These are phyloP conservation scores for Aphanocladium album DNA, from an alignment of 2,329 filamentous ascomycete species.

Conservation along the genomic window DNA sequence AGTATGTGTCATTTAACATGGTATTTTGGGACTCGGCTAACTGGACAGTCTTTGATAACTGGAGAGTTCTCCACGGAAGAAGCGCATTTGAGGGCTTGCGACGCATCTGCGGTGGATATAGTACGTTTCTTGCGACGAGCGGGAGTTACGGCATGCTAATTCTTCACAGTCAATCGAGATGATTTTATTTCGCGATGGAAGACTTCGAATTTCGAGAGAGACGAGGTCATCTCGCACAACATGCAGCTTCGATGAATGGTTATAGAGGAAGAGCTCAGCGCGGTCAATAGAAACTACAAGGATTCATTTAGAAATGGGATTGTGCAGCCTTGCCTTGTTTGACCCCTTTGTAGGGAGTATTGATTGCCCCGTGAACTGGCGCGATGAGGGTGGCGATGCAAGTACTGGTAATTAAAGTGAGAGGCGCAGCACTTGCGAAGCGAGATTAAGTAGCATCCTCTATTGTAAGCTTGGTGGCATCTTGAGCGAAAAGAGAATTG, in stretches of 20 bases:
- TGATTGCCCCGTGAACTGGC: background rate
- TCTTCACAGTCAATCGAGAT: conserved; percentile 62
- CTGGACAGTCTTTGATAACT: conserved; percentile 84
- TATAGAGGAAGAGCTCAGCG: background rate
- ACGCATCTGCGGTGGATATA: conserved; percentile 86
- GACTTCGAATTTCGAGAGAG: conserved; percentile 59
- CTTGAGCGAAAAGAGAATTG: too few relatives aligned
- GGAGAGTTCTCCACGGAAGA: conserved; percentile 86
- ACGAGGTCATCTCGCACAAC: conserved; percentile 37
- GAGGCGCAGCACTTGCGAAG: background rate
- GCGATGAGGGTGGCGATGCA: background rate
- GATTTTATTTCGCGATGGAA: conserved; percentile 75
- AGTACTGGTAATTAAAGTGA: background rate
- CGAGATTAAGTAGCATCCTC: background rate
- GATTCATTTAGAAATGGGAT: too few relatives aligned
- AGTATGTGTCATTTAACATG: conserved; percentile 47
- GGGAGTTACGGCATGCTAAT: conserved; percentile 5
- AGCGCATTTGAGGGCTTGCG: conserved; percentile 77
- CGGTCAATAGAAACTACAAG: too few relatives aligned
- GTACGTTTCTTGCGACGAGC: conserved; percentile 46
- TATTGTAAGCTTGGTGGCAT: too few relatives aligned
- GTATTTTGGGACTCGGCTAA: background rate
- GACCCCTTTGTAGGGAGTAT: background rate
- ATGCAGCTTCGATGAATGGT: conserved; percentile 22
- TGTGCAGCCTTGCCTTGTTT: too few relatives aligned